These are phyloP conservation scores for Coemansia sp. DNA, from an alignment of 371 early-diverging fungal genomes.

Conservation along the genomic window DNA sequence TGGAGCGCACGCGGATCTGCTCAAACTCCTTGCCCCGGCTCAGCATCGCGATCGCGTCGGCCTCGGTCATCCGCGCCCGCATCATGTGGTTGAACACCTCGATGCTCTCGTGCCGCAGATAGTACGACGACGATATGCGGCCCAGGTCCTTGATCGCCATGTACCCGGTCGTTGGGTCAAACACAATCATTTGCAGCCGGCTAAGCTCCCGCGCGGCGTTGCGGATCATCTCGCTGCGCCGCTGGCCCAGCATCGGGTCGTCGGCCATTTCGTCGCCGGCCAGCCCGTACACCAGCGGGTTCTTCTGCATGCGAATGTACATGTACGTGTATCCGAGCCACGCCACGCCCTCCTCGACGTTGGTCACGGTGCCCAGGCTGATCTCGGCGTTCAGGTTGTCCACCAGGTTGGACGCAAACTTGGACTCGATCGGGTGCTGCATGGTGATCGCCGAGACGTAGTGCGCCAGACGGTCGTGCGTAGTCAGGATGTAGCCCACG, in stretches of 20 bases:
- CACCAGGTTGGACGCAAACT: conserved; percentile 79
- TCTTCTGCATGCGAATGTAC: conserved; percentile 94
- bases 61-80: conserved; percentile 78
- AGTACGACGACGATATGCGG: conserved; percentile 88
- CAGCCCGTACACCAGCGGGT: conserved; percentile 92
- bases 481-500: conserved; percentile 89
- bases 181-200: conserved; percentile 91
- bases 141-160: conserved; percentile 90
- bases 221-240: conserved; percentile 73
- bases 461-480: conserved; percentile 85
- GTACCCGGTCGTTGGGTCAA: conserved; percentile 78
- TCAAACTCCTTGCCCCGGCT: conserved; percentile 91
- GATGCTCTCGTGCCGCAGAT: conserved; percentile 83
- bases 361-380: conserved; percentile 91
- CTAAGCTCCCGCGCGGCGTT: conserved; percentile 72
- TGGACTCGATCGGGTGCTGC: conserved; percentile 97
- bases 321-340: conserved; percentile 99
- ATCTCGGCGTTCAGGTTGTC: conserved; percentile 99
- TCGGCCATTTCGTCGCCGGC: conserved; percentile 67
- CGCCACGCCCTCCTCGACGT: conserved; percentile 87
- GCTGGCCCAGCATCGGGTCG: conserved; percentile 76
- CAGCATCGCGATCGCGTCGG: conserved; percentile 88
- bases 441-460: conserved; percentile 96
- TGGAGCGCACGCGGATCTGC: conserved; percentile 85
- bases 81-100: conserved; percentile 76